These are phyloP conservation scores for Lepidium africanum DNA, from an alignment of 345 rosid genomes.

Conservation along the genomic window DNA sequence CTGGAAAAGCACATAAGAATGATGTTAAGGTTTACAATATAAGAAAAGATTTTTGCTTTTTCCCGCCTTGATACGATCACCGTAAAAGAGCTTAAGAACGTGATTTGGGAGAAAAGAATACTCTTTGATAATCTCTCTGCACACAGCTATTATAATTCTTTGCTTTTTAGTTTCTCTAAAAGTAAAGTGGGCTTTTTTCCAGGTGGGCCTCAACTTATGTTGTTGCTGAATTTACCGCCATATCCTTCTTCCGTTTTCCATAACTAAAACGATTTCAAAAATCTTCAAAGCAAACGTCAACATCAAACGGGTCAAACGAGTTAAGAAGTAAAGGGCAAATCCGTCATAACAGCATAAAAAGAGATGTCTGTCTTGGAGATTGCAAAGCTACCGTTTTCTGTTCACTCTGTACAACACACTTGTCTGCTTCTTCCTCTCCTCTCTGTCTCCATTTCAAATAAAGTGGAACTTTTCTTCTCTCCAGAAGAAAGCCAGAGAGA, in stretches of 20 bases:
- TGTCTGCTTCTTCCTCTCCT: slow-evolving; percentile 22
- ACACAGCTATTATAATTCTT: slow-evolving; percentile 8
- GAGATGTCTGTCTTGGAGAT: slow-evolving; percentile 20
- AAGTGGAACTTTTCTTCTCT: background rate
- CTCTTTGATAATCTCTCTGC: background rate
- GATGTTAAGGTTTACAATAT: background rate
- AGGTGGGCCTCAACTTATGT: slow-evolving; percentile 12
- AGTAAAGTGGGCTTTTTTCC: background rate
- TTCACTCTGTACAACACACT: slow-evolving; percentile 30
- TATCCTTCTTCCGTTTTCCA: background rate
- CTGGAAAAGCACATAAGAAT: too few species aligned
- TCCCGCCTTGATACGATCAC: background rate
- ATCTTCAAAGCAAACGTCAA: background rate
- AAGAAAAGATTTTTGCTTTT: background rate
- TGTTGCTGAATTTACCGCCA: background rate
- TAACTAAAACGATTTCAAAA: background rate
- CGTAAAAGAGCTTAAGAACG: background rate
- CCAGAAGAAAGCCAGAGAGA: background rate
- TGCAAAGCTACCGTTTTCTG: slow-evolving; percentile 24
- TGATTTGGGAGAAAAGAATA: slow-evolving; percentile 2
- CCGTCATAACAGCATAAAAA: background rate
- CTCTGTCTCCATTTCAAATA: slow-evolving; percentile 17
- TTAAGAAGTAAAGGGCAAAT: background rate
- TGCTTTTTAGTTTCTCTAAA: slow-evolving; percentile 21
- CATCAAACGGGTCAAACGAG: background rate